phyloP scores from a whole-genome alignment of 108 stramenopile genomes.

The Cylindrotheca closterium region DNA sequence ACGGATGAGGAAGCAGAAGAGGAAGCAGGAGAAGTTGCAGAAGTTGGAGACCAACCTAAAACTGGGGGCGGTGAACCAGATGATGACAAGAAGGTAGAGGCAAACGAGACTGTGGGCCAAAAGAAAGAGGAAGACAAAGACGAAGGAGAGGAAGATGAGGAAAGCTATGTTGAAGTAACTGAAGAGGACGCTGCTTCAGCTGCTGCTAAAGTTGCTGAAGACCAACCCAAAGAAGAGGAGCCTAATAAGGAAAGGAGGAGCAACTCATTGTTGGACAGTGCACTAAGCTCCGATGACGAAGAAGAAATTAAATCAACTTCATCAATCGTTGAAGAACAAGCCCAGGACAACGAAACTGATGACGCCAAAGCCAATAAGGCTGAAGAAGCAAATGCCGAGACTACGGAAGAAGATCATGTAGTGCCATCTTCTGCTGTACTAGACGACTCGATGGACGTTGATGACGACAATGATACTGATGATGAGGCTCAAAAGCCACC shows the following conservation, averaged over 20 bases:
- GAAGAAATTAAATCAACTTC: not conserved
- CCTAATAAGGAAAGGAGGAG: not conserved
- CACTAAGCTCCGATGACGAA: not conserved
- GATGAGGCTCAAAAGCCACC: too few relatives aligned
- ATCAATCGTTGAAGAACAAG: constrained; percentile 16
- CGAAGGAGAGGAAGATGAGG: constrained; percentile 14
- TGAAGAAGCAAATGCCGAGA: not conserved
- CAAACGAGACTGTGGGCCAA: constrained; percentile 5
- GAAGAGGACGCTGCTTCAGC: not conserved
- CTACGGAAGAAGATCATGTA: not conserved
- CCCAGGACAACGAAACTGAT: constrained; percentile 9
- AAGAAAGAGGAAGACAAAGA: constrained; percentile 6
- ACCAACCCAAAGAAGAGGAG: not conserved
- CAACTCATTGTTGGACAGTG: not conserved
- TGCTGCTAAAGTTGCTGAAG: not conserved
- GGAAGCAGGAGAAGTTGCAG: not conserved
- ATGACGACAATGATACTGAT: constrained; percentile 4
- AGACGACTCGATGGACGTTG: not conserved
- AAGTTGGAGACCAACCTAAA: too few relatives aligned
- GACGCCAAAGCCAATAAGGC: constrained; percentile 1
- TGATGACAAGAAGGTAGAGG: not conserved
- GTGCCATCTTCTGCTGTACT: not conserved
- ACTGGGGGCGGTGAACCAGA: not conserved
- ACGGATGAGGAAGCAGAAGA: constrained; percentile 15
- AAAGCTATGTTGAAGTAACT: constrained; percentile 6